Conservation (phyloP, 306 rosid genomes). For the Luffa aegyptiaca region DNA sequence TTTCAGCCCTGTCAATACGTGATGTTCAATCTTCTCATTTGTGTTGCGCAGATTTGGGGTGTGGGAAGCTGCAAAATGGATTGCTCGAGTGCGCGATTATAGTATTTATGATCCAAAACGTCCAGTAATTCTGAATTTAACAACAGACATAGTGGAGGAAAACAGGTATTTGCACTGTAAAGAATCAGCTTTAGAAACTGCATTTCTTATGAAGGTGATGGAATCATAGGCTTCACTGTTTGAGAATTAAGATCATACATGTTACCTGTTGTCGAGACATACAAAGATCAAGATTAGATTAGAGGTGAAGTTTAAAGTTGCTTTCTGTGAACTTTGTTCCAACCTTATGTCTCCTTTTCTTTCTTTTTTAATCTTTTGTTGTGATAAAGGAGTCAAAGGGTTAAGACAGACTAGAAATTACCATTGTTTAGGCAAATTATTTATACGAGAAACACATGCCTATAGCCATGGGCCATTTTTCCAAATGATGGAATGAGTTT, state of each 20-base stretch:
- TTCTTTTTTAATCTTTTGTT: not conserved
- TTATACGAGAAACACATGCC: not conserved
- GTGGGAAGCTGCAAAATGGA: slow-evolving; percentile 98
- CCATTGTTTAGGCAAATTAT: not conserved
- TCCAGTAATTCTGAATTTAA: slow-evolving; percentile 67
- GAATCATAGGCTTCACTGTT: slow-evolving; percentile 32
- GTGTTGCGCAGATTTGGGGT: slow-evolving; percentile 64
- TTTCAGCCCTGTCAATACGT: not conserved
- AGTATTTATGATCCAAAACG: slow-evolving; percentile 56
- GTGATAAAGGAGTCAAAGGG: not conserved
- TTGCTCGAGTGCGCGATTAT: slow-evolving; percentile 66
- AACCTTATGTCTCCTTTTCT: not conserved
- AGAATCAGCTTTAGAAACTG: slow-evolving; percentile 76
- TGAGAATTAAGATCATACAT: not conserved
- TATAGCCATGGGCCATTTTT: not conserved
- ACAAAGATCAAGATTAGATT: not conserved
- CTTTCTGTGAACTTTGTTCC: not conserved
- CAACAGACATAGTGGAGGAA: slow-evolving; percentile 72
- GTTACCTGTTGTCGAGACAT: not conserved
- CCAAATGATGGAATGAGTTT: not conserved
- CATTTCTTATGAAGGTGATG: slow-evolving; percentile 71
- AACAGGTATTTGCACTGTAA: slow-evolving; percentile 89
- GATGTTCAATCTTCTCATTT: not conserved
- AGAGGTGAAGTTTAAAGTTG: not conserved
- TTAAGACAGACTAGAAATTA: not conserved